Conservation (phyloP, 352 stramenopile genomes). For the Globisporangium cederbergense region DNA sequence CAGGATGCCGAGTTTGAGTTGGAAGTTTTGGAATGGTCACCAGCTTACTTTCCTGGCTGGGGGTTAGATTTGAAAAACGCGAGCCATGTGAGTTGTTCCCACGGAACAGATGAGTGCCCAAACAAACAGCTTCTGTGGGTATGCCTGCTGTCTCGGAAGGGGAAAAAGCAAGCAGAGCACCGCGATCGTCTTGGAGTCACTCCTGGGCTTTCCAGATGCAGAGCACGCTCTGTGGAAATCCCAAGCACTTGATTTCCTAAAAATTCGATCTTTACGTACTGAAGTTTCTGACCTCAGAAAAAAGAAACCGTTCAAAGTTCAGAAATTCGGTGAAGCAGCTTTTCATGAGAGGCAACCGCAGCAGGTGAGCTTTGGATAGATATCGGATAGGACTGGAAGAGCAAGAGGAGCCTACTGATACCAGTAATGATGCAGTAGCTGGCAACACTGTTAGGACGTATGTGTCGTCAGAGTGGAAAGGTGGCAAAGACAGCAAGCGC, state of each 20-base stretch:
- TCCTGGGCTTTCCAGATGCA: not conserved
- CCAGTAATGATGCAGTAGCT: no score
- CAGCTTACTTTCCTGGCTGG: no score
- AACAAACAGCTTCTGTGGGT: not conserved
- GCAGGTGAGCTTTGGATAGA: no score
- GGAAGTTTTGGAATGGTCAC: no score
- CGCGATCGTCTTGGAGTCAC: not conserved
- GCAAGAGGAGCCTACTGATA: not conserved
- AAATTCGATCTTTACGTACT: not conserved
- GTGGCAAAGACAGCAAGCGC: not conserved
- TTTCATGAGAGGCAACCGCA: no score
- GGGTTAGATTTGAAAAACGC: no score
- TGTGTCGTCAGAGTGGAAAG: not conserved
- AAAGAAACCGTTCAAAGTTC: no score
- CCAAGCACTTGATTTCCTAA: not conserved
- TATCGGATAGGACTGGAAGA: not conserved
- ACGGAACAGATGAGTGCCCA: not conserved
- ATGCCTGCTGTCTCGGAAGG: not conserved
- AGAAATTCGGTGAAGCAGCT: no score
- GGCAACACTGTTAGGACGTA: no score
- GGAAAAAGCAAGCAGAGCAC: not conserved
- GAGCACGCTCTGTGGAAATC: not conserved
- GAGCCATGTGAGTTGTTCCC: not conserved
- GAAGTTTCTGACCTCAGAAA: no score
- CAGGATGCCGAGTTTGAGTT: no score